A percentile compares a stretch with the other conserved stretches of the same genome.
These are phyloP conservation scores for Vigna mungo DNA, from an alignment of 306 rosid species.

Conservation along the genomic window DNA sequence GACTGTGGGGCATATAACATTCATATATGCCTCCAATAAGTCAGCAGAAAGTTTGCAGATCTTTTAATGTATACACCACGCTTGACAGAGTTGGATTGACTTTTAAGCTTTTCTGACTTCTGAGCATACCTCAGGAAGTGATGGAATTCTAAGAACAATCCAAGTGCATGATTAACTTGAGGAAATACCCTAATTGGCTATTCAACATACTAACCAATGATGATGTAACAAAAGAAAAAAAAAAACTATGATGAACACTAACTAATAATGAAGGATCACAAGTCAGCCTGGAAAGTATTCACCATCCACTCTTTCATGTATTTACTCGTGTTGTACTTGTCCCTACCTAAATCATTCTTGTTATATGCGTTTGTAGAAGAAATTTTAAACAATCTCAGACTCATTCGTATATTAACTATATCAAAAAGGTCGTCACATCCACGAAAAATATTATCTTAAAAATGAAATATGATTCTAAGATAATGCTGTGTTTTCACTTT, in stretches of 20 bases:
- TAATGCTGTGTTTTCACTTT: conserved; percentile 12
- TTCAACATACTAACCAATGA: not conserved
- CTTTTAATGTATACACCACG: conserved; percentile 22
- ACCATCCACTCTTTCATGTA: conserved; percentile 26
- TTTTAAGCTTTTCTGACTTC: conserved; percentile 16
- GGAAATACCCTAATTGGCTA: not conserved
- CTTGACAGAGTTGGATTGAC: conserved; percentile 22
- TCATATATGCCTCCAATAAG: not conserved
- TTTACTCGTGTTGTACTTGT: conserved; percentile 20
- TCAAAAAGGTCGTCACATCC: not conserved
- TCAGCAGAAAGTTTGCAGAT: conserved; percentile 22
- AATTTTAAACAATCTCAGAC: conserved; percentile 18
- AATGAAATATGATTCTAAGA: not conserved
- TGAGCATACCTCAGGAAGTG: conserved; percentile 3
- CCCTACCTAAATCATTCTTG: conserved; percentile 36
- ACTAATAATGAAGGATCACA: conserved; percentile 30
- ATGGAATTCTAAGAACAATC: not conserved
- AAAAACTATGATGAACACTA: not conserved
- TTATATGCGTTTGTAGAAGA: not conserved
- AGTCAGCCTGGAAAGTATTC: conserved; percentile 43
- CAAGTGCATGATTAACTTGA: conserved; percentile 18
- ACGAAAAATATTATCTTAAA: not conserved
- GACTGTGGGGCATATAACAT: conserved; percentile 18
- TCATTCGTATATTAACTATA: not conserved
- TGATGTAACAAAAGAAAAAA: not conserved